Conservation (phyloP, 2,329 filamentous ascomycete species). For the Tolypocladium tundrense region DNA sequence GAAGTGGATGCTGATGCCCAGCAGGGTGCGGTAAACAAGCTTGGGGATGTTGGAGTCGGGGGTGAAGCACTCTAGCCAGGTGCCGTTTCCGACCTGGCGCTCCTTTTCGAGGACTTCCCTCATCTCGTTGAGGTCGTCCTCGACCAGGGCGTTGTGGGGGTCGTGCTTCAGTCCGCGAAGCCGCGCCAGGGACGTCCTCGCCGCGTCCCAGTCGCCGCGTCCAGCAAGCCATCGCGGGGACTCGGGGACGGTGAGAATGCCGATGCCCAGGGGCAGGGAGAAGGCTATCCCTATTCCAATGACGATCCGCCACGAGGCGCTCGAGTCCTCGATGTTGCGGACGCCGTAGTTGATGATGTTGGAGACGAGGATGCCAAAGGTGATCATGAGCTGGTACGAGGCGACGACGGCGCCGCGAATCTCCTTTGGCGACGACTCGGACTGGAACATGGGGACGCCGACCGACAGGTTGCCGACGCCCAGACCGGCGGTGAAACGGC, state of each 20-base stretch:
- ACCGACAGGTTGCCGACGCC: slow-evolving; percentile 58
- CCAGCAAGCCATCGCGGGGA: slow-evolving; percentile 46
- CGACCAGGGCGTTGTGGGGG: slow-evolving; percentile 30
- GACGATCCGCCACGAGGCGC: slow-evolving; percentile 51
- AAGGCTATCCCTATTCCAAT: slow-evolving; percentile 45
- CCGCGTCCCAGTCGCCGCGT: slow-evolving; percentile 33
- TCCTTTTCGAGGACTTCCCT: slow-evolving; percentile 35
- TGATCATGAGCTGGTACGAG: slow-evolving; percentile 67
- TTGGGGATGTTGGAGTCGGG: slow-evolving; percentile 40
- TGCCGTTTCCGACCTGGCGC: slow-evolving; percentile 30
- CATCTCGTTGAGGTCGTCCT: slow-evolving; percentile 45
- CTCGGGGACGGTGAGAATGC: slow-evolving; percentile 44
- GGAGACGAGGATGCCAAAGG: slow-evolving; percentile 53
- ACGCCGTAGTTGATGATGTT: slow-evolving; percentile 46
- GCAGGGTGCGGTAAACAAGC: slow-evolving; percentile 51
- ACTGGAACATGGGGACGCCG: slow-evolving; percentile 57
- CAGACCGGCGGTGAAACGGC: slow-evolving; percentile 55
- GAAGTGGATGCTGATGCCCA: slow-evolving; percentile 54
- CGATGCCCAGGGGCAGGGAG: slow-evolving; percentile 39
- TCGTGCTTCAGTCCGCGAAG: slow-evolving; percentile 42
- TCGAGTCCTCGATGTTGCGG: slow-evolving; percentile 26
- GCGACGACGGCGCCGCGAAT: slow-evolving; percentile 56
- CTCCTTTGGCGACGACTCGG: slow-evolving; percentile 50
- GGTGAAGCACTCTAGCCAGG: slow-evolving; percentile 52
- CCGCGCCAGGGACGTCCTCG: slow-evolving; percentile 38